These are phyloP conservation scores for Fusarium keratoplasticum DNA, from an alignment of 2,329 filamentous ascomycete genomes.

Conservation along the genomic window DNA sequence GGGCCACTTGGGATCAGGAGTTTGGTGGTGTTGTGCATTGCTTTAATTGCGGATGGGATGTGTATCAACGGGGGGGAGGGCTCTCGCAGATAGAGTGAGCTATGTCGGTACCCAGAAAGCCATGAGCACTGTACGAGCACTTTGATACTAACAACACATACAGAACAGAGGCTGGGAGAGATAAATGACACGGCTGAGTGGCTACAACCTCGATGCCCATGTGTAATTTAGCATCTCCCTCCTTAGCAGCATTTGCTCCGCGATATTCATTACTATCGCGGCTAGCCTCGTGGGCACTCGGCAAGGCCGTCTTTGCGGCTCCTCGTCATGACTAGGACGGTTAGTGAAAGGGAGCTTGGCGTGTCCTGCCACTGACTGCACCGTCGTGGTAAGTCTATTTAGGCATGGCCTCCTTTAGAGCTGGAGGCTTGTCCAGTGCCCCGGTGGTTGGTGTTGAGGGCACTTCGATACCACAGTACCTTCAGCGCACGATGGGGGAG, in stretches of 20 bases:
- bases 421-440: not conserved
- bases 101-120: not conserved
- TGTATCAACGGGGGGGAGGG: constrained; percentile 3
- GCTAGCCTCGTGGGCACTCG: constrained; percentile 29
- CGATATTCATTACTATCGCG: constrained; percentile 24
- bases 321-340: constrained; percentile 21
- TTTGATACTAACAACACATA: not conserved
- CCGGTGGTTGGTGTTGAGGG: constrained; percentile 1
- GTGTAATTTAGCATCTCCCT: constrained; percentile 19
- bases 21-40: constrained; percentile 39
- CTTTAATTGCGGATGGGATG: constrained; percentile 33
- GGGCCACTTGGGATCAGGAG: constrained; percentile 34
- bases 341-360: constrained; percentile 1
- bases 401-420: not conserved
- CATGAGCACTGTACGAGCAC: not conserved
- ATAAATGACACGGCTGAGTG: not conserved
- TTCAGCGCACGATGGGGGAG: not conserved
- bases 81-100: not conserved
- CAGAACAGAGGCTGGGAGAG: not conserved
- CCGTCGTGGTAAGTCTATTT: constrained; percentile 6
- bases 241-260: constrained; percentile 21
- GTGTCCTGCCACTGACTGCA: constrained; percentile 6
- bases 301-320: constrained; percentile 25
- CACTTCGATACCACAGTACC: too few species aligned
- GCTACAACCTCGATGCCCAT: not conserved